Conservation (phyloP, 768 basidiomycete species). For the Zangia roseola region DNA sequence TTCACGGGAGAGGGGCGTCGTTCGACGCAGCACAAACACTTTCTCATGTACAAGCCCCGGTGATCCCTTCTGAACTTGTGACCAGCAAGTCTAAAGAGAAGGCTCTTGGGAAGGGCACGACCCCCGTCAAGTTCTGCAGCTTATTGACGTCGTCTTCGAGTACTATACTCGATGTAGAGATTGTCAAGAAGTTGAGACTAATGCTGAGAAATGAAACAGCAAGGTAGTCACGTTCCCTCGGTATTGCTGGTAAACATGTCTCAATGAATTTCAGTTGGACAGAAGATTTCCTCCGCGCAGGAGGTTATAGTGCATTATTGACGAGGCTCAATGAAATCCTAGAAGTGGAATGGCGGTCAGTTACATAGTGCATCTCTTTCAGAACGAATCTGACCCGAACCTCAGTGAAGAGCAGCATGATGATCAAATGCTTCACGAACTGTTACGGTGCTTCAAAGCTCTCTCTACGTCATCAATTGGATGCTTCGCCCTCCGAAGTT, state of each 20-base stretch:
- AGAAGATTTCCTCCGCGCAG: conserved; percentile 74
- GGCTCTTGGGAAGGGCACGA: conserved; percentile 48
- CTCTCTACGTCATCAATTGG: conserved; percentile 88
- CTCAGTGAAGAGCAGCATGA: conserved; percentile 97
- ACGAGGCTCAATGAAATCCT: conserved; percentile 87
- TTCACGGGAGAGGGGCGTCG: conserved; percentile 60
- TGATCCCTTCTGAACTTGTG: conserved; percentile 35
- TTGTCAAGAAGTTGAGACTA: conserved; percentile 83
- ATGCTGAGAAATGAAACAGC: conserved; percentile 91
- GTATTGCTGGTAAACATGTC: not conserved
- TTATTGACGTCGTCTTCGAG: conserved; percentile 68
- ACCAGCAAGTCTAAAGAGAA: conserved; percentile 53
- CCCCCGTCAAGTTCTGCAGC: conserved; percentile 66
- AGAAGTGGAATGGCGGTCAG: conserved; percentile 94
- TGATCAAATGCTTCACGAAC: conserved; percentile 88
- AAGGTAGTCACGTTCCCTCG: conserved; percentile 43
- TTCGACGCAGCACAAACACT: conserved; percentile 53
- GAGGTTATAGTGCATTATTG: conserved; percentile 84
- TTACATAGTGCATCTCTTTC: conserved; percentile 6
- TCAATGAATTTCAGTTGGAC: conserved; percentile 66
- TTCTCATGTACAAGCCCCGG: conserved; percentile 53
- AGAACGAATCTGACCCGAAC: conserved; percentile 7
- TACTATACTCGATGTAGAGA: conserved; percentile 77
- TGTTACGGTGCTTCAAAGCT: conserved; percentile 92
- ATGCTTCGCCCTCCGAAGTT: conserved; percentile 85